Conservation (phyloP, 257 asterid species). For the Lithospermum erythrorhizon region DNA sequence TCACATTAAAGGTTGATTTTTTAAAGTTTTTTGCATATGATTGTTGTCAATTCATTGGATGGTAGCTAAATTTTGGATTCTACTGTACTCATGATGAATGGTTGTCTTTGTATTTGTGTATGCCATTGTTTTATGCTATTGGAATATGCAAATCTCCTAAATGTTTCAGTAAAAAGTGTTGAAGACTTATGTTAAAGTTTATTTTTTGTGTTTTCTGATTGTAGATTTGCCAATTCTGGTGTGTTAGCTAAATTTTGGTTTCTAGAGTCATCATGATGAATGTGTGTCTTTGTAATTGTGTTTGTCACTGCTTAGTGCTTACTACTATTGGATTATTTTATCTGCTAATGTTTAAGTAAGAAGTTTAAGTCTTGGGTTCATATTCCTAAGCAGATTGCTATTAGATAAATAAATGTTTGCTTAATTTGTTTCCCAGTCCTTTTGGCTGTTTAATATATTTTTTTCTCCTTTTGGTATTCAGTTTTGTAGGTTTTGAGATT, state of each 20-base stretch:
- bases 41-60: conserved; percentile 11
- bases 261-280: conserved; percentile 27
- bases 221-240: conserved; percentile 7
- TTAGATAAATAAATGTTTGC: background rate
- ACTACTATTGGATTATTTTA: conserved; percentile 12
- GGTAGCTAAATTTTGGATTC: conserved; percentile 9
- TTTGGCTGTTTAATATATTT: conserved; percentile 16
- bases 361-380: conserved; percentile 20
- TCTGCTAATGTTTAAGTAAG: conserved; percentile 8
- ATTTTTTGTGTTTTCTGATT: no score
- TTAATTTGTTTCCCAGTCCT: conserved; percentile 13
- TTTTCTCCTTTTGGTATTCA: conserved; percentile 10
- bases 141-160: conserved; percentile 17
- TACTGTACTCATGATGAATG: no score
- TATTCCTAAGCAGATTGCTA: conserved; percentile 23
- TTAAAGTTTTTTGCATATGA: no score
- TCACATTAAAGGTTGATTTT: no score
- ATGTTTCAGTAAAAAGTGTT: conserved; percentile 6
- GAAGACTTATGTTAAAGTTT: background rate
- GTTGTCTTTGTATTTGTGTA: background rate
- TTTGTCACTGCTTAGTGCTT: conserved; percentile 14
- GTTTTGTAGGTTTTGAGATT: conserved; percentile 35
- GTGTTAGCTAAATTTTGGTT: conserved; percentile 14
- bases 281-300: conserved; percentile 15
- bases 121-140: conserved; percentile 8